Conservation (phyloP, 768 basidiomycete species). For the Ramaria rubella region DNA sequence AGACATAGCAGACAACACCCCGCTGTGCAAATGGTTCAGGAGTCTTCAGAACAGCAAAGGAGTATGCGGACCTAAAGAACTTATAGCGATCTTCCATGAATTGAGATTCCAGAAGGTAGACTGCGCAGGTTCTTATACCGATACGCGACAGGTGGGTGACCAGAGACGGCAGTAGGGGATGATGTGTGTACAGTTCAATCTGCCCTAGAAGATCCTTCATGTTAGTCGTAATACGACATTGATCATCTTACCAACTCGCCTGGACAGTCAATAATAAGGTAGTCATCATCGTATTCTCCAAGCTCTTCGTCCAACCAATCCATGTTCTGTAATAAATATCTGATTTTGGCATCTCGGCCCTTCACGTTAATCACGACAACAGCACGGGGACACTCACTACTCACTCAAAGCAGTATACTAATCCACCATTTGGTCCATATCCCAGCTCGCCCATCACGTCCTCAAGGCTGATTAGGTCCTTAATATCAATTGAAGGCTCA, state of each 20-base stretch:
- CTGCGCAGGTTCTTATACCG: conserved; percentile 80
- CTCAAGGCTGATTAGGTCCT: conserved; percentile 82
- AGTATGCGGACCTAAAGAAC: conserved; percentile 70
- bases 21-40: conserved; percentile 38
- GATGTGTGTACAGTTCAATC: conserved; percentile 98
- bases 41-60: conserved; percentile 1
- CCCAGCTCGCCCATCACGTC: conserved; percentile 95
- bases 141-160: conserved; percentile 68
- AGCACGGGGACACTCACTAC: conserved; percentile 42
- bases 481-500: conserved; percentile 89
- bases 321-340: conserved; percentile 93
- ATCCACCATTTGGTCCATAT: conserved; percentile 94
- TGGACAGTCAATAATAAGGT: conserved; percentile 88
- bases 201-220: conserved; percentile 51
- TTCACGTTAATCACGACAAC: not conserved
- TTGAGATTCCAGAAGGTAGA: conserved; percentile 93
- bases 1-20: conserved; percentile 96
- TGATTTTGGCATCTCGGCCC: conserved; percentile 26
- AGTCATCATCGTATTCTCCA: conserved; percentile 93
- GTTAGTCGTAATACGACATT: not conserved
- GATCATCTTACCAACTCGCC: conserved; percentile 37
- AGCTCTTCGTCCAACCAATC: conserved; percentile 98
- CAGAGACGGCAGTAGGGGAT: conserved; percentile 90
- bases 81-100: conserved; percentile 99
- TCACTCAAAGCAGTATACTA: conserved; percentile 99